phyloP scores from a whole-genome alignment of 2,329 filamentous ascomycete genomes.

The Tolypocladium paradoxum region DNA sequence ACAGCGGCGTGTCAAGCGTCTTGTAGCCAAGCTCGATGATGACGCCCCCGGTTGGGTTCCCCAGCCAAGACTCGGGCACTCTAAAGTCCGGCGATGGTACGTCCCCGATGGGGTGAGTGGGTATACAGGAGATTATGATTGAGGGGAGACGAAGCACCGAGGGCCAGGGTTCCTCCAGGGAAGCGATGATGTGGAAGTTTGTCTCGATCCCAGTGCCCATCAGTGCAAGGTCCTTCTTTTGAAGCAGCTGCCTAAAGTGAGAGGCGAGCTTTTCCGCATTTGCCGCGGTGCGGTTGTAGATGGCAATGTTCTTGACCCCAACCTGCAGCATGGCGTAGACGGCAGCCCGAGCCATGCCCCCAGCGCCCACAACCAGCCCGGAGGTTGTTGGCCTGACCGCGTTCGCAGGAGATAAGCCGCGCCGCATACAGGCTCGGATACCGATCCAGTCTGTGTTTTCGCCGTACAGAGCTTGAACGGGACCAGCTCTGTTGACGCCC shows the following conservation, averaged over 20 bases:
- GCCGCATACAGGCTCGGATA: conserved; percentile 60
- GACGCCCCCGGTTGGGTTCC: conserved; percentile 63
- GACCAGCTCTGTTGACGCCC: conserved; percentile 50
- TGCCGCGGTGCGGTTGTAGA: conserved; percentile 60
- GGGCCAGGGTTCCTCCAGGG: conserved; percentile 54
- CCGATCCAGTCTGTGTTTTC: conserved; percentile 80
- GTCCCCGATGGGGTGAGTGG: conserved; percentile 55
- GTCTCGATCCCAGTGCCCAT: conserved; percentile 31
- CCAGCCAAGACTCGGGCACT: conserved; percentile 58
- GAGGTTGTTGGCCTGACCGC: conserved; percentile 44
- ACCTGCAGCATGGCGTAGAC: conserved; percentile 71
- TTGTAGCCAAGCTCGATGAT: conserved; percentile 68
- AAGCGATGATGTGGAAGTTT: conserved; percentile 48
- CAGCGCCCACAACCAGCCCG: conserved; percentile 52
- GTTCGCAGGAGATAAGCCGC: conserved; percentile 63
- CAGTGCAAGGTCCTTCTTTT: conserved; percentile 29
- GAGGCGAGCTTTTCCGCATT: conserved; percentile 56
- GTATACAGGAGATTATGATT: conserved; percentile 67
- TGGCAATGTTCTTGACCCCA: conserved; percentile 64
- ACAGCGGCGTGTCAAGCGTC: conserved; percentile 58
- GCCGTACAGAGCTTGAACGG: conserved; percentile 59
- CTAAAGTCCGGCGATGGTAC: conserved; percentile 58
- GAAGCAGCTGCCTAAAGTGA: conserved; percentile 54
- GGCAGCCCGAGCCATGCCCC: conserved; percentile 68
- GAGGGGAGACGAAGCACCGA: conserved; percentile 52